Base-by-base conservation (phyloP, 164 flowering plant species). In the Piper betle region DNA sequence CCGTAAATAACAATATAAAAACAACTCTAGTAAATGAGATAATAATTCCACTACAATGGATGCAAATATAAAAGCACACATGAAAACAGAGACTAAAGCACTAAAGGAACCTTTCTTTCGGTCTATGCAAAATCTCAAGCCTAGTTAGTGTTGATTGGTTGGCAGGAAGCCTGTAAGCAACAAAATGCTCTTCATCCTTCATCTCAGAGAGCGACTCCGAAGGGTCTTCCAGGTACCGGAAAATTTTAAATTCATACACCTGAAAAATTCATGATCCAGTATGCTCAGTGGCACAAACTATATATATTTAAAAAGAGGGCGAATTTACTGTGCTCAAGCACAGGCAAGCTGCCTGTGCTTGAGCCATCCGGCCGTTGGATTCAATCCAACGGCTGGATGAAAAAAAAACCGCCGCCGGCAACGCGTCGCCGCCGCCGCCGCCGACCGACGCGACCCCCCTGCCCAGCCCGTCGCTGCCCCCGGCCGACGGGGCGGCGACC, bases 121-220 rank as follows among this genome's bases (percentile, higher is more conserved):
- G 68, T 54, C 74, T 82, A 67, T 91, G 89, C 65, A 72, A 46
- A 60, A 91, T 80, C 81, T 83, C 91, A 19, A 91, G 62, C 71
- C 72, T 82, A 52, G 76, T 74, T 60, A 78, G 70, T 54, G 79
- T 82, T 1, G 72, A 57, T 2, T 57, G 73, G 12, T 58, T 76
- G 57, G 75, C 74, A 53, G 85, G 79, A 69, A 84, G 79, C 17
- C 90, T 78, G 69, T 87, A 94, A 11, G 94, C 96, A 55, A 88
- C 91, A 64, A 91, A 76, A 64, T 73, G 79, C 17, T 91, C 96
- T 65, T 87, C 86, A 68, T 94, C 91, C 70, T 86, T 88, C 57
- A 94, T 80, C 12, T 66, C 63, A 73, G 68, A 63, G 71, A 91
- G 64, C 40, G 79, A 63, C 59, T 87, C 93, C 60, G 65, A 68